Percentiles rank a stretch among this genome's conserved stretches.
Evolutionary conservation across 495 filamentous ascomycete species (phyloP).

Genomic region (Lasiosphaeria miniovina): DNA sequence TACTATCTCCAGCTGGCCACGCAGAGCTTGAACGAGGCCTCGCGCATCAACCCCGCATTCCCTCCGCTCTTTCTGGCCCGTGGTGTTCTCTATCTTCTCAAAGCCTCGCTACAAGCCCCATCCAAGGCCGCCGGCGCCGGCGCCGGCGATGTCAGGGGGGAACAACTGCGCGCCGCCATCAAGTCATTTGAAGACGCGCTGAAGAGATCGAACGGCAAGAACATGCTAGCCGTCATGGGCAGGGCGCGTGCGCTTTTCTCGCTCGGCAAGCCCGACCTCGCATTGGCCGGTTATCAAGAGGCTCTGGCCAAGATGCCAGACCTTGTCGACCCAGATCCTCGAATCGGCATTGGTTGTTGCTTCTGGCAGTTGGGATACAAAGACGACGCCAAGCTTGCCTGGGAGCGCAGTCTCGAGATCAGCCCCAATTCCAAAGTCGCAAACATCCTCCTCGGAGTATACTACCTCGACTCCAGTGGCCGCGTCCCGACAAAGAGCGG

Average conservation of each 20-base stretch:
- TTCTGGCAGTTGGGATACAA: slow-evolving; percentile 93
- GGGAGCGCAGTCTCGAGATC: slow-evolving; percentile 82
- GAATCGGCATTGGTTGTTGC: slow-evolving; percentile 93
- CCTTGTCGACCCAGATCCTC: slow-evolving; percentile 88
- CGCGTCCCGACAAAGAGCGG: slow-evolving; percentile 71
- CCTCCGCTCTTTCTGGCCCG: slow-evolving; percentile 87
- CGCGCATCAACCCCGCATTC: slow-evolving; percentile 87
- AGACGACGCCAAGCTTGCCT: slow-evolving; percentile 83
- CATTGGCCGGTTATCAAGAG: slow-evolving; percentile 80
- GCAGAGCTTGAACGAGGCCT: slow-evolving; percentile 85
- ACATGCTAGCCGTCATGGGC: slow-evolving; percentile 86
- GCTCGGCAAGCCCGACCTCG: slow-evolving; percentile 75
- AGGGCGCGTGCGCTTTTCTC: slow-evolving; percentile 81
- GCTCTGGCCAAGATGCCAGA: slow-evolving; percentile 79
- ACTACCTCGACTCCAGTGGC: slow-evolving; percentile 78
- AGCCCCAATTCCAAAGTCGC: slow-evolving; percentile 88
- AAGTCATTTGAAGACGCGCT: slow-evolving; percentile 94
- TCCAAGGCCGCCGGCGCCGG: slow-evolving; percentile 46
- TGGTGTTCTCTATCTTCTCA: slow-evolving; percentile 82
- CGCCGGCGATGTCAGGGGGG: slow-evolving; percentile 69
- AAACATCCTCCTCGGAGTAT: slow-evolving; percentile 83
- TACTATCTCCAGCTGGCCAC: slow-evolving; percentile 89
- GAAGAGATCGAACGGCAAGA: slow-evolving; percentile 74
- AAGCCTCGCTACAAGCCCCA: slow-evolving; percentile 76
- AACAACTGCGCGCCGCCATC: slow-evolving; percentile 73